Evolutionary conservation across 1,284 basidiomycete genomes (phyloP).

Genomic region (Sphagnurus paluster): DNA sequence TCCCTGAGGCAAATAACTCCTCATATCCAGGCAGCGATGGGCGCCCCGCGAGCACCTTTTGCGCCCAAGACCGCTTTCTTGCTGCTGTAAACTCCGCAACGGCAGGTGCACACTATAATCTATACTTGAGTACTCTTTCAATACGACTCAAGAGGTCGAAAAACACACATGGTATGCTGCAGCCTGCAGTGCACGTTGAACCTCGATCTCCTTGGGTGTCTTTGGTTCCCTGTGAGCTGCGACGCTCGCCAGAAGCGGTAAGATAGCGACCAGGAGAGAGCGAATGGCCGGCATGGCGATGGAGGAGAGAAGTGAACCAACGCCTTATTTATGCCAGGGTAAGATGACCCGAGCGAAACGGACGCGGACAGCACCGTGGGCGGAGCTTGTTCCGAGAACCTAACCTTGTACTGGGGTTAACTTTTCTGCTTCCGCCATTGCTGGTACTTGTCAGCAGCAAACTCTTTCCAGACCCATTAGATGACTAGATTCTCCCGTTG

Average conservation of each 20-base stretch:
- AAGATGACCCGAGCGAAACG: slow-evolving; percentile 15
- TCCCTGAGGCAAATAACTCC: slow-evolving; percentile 41
- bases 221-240: slow-evolving; percentile 42
- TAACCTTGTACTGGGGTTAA: slow-evolving; percentile 19
- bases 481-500: too few species aligned
- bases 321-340: slow-evolving; percentile 4
- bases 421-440: too few species aligned
- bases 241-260: slow-evolving; percentile 18
- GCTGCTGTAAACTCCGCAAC: slow-evolving; percentile 47
- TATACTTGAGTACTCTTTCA: not conserved
- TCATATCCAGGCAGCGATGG: slow-evolving; percentile 43
- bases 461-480: too few species aligned
- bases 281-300: slow-evolving; percentile 8
- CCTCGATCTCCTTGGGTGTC: slow-evolving; percentile 42
- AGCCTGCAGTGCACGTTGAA: slow-evolving; percentile 44
- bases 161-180: slow-evolving; percentile 48
- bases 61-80: slow-evolving; percentile 44
- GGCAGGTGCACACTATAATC: slow-evolving; percentile 46
- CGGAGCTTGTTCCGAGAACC: slow-evolving; percentile 13
- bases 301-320: not conserved
- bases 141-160: slow-evolving; percentile 1
- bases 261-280: slow-evolving; percentile 4
- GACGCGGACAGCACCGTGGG: slow-evolving; percentile 14
- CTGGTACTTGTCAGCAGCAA: too few species aligned
- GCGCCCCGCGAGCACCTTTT: slow-evolving; percentile 41